phyloP scores from a whole-genome alignment of 2,329 filamentous ascomycete species.

The Fusarium begoniae region DNA sequence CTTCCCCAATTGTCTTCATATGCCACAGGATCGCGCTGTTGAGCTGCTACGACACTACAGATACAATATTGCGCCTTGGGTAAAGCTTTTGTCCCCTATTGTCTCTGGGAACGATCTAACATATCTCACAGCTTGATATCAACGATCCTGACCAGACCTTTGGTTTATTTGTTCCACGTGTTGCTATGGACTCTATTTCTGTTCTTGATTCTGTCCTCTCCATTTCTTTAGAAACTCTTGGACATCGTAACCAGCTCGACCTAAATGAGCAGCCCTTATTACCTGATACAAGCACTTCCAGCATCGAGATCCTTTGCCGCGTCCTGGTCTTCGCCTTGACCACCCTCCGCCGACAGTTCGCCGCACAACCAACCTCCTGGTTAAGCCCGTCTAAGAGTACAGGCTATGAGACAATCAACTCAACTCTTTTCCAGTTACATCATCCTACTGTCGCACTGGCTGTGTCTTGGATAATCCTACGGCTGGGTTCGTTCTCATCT shows the following conservation, averaged over 20 bases:
- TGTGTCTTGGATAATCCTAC: slow-evolving; percentile 39
- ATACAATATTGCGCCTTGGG: slow-evolving; percentile 57
- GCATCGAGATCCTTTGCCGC: slow-evolving; percentile 4
- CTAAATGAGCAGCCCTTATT: slow-evolving; percentile 3
- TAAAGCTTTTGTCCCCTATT: slow-evolving; percentile 35
- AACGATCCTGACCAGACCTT: slow-evolving; percentile 53
- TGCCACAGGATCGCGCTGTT: slow-evolving; percentile 40
- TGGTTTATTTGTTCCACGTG: slow-evolving; percentile 48
- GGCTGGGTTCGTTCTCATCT: slow-evolving; percentile 37
- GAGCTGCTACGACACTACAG: slow-evolving; percentile 54
- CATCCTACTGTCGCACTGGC: slow-evolving; percentile 24
- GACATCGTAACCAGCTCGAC: slow-evolving; percentile 10
- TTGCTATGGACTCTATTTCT: slow-evolving; percentile 39
- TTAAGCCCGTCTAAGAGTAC: slow-evolving; percentile 27
- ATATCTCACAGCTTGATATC: slow-evolving; percentile 50
- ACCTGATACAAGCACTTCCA: slow-evolving; percentile 8
- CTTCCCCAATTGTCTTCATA: slow-evolving; percentile 40
- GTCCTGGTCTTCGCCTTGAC: slow-evolving; percentile 23
- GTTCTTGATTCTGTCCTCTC: slow-evolving; percentile 43
- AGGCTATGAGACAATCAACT: slow-evolving; percentile 23
- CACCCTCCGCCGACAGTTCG: slow-evolving; percentile 24
- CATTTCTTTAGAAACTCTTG: slow-evolving; percentile 33
- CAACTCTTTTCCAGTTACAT: slow-evolving; percentile 23
- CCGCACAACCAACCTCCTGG: slow-evolving; percentile 32
- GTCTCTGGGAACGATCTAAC: background rate